Percentiles rank a stretch among this genome's conserved stretches.
phyloP scores from a whole-genome alignment of 768 basidiomycete species.

The Mycena galericulata region DNA sequence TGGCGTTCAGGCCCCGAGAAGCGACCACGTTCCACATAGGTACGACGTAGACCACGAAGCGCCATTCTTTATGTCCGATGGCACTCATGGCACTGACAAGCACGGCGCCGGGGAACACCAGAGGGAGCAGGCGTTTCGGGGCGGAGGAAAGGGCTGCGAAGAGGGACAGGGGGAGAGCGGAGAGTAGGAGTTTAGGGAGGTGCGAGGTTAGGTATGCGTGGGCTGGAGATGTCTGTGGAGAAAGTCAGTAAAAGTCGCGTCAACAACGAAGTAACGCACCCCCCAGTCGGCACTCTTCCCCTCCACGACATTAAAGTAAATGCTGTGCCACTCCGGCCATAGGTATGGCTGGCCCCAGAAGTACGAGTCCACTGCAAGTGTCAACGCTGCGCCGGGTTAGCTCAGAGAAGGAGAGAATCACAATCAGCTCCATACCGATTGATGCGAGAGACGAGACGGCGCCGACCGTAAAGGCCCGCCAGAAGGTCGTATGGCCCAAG shows the following conservation, averaged over 20 bases:
- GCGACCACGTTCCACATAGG: conserved; percentile 87
- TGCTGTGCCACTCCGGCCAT: conserved; percentile 87
- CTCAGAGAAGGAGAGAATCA: not conserved
- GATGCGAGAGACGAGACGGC: conserved; percentile 61
- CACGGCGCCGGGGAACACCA: conserved; percentile 54
- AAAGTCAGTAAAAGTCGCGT: conserved; percentile 4
- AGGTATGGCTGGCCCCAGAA: conserved; percentile 81
- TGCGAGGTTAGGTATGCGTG: conserved; percentile 72
- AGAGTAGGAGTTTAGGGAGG: conserved; percentile 84
- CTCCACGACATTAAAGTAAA: conserved; percentile 89
- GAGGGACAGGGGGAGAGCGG: conserved; percentile 69
- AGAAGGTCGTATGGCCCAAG: conserved; percentile 55
- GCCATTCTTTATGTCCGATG: conserved; percentile 97
- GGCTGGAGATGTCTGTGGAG: conserved; percentile 72
- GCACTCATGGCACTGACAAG: conserved; percentile 77
- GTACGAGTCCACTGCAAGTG: conserved; percentile 81
- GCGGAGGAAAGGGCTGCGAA: conserved; percentile 63
- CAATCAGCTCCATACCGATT: conserved; percentile 54
- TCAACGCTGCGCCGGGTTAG: conserved; percentile 58
- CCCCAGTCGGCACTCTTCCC: conserved; percentile 96
- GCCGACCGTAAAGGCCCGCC: conserved; percentile 61
- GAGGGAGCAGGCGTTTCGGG: conserved; percentile 62
- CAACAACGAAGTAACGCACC: conserved; percentile 58
- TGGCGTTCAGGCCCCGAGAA: conserved; percentile 68
- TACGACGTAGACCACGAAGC: conserved; percentile 91